Evolutionary conservation across 164 flowering plant genomes (phyloP).

Genomic region (Nymphaea thermarum): DNA sequence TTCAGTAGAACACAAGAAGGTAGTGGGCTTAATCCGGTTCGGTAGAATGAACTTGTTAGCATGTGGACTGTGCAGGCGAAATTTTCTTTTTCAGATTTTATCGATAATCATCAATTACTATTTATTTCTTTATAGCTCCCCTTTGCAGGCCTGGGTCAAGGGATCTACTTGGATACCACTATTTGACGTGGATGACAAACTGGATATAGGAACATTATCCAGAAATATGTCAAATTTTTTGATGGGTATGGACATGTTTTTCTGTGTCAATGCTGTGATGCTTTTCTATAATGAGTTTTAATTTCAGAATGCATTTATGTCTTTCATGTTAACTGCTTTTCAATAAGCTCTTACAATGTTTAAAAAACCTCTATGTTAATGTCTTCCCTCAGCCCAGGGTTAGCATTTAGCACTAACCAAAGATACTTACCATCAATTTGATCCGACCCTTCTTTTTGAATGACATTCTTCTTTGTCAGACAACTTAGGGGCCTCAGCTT

Average conservation of each 20-base stretch:
- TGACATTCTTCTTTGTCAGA: too few relatives aligned
- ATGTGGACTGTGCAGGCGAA: background rate
- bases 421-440: too few relatives aligned
- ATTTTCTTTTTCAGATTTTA: background rate
- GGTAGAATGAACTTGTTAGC: background rate
- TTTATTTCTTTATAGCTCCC: background rate
- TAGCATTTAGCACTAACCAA: too few relatives aligned
- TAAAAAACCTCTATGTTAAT: too few relatives aligned
- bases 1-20: slow-evolving; percentile 70
- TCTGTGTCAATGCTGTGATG: too few relatives aligned
- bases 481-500: too few relatives aligned
- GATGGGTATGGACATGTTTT: slow-evolving; percentile 50
- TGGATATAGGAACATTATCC: slow-evolving; percentile 58
- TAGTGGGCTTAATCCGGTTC: slow-evolving; percentile 7
- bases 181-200: slow-evolving; percentile 53
- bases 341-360: too few relatives aligned
- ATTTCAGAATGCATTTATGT: too few relatives aligned
- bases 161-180: slow-evolving; percentile 92
- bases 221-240: slow-evolving; percentile 57
- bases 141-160: slow-evolving; percentile 83
- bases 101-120: background rate
- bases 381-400: too few relatives aligned
- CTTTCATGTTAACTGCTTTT: too few relatives aligned
- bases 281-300: too few relatives aligned
- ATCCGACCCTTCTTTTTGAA: too few relatives aligned